Evolutionary conservation across 108 stramenopile species (phyloP).

Genomic region (Cyclotella atomus): DNA sequence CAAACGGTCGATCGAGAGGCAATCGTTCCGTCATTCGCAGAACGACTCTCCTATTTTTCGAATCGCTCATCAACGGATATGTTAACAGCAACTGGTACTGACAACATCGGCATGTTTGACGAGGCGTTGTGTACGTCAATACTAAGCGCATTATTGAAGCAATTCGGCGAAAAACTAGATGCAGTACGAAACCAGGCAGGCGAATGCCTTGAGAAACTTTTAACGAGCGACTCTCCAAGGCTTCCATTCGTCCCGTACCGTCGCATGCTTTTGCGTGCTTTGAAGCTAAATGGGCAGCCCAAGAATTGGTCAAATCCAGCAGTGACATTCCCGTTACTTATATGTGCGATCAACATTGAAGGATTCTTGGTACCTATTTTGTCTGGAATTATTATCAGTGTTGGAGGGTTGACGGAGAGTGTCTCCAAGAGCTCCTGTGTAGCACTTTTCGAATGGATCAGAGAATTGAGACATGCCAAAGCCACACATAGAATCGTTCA

Average conservation of each 20-base stretch:
- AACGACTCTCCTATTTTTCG: constrained; percentile 14
- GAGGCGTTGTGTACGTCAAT: constrained; percentile 47
- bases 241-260: constrained; percentile 61
- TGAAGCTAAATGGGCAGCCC: constrained; percentile 22
- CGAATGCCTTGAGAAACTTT: constrained; percentile 66
- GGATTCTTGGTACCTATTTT: constrained; percentile 72
- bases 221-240: constrained; percentile 47
- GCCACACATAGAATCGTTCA: constrained; percentile 40
- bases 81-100: not conserved
- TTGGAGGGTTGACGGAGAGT: constrained; percentile 94
- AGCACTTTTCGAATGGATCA: constrained; percentile 81
- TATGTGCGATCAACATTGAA: constrained; percentile 72
- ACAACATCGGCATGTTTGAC: constrained; percentile 26
- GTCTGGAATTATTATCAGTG: constrained; percentile 88
- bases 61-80: not conserved
- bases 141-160: constrained; percentile 79
- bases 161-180: constrained; percentile 94
- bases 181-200: constrained; percentile 85
- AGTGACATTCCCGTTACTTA: constrained; percentile 72
- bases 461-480: constrained; percentile 49
- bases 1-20: not conserved
- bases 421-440: constrained; percentile 77
- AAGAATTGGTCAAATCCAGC: constrained; percentile 69
- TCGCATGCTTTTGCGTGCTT: constrained; percentile 39
- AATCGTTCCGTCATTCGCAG: constrained; percentile 25